These are phyloP conservation scores for Barnettozyma sp. DNA, from an alignment of 805 yeast species.

Conservation along the genomic window DNA sequence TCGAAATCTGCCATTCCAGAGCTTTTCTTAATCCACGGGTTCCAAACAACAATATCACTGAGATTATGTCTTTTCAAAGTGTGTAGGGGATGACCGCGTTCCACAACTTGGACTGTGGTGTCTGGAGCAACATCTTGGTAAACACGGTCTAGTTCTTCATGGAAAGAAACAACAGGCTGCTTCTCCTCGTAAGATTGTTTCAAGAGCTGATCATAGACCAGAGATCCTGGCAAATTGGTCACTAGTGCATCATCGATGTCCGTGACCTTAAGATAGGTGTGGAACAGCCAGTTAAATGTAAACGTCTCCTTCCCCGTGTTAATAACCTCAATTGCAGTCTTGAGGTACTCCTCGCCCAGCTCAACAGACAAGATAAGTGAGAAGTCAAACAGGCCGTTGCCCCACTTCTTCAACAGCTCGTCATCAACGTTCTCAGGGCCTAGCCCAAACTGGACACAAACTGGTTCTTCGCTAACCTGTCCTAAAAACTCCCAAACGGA, in stretches of 20 bases:
- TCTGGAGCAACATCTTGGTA: slow-evolving; percentile 54
- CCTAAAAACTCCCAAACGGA: slow-evolving; percentile 93
- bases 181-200: slow-evolving; percentile 56
- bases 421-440: slow-evolving; percentile 75
- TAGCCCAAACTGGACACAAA: slow-evolving; percentile 84
- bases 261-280: slow-evolving; percentile 70
- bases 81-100: slow-evolving; percentile 62
- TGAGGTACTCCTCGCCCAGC: slow-evolving; percentile 50
- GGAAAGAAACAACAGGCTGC: slow-evolving; percentile 67
- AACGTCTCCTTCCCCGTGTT: slow-evolving; percentile 59
- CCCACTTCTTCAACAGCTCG: slow-evolving; percentile 56
- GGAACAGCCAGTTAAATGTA: slow-evolving; percentile 93
- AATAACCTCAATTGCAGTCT: slow-evolving; percentile 66
- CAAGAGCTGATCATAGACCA: slow-evolving; percentile 71
- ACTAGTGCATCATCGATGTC: slow-evolving; percentile 77
- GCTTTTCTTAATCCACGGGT: slow-evolving; percentile 90
- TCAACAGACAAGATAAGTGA: slow-evolving; percentile 66
- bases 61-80: slow-evolving; percentile 59
- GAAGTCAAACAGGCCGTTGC: slow-evolving; percentile 49
- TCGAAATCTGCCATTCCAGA: slow-evolving; percentile 78
- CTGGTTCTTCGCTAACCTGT: slow-evolving; percentile 59
- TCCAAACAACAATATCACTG: slow-evolving; percentile 84
- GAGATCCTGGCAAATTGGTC: slow-evolving; percentile 67
- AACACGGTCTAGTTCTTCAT: slow-evolving; percentile 79
- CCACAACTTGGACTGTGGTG: slow-evolving; percentile 60